Percentiles rank a stretch among this genome's conserved stretches.
phyloP scores from a whole-genome alignment of 805 yeast genomes.

The Scheffersomyces coipomensis region DNA sequence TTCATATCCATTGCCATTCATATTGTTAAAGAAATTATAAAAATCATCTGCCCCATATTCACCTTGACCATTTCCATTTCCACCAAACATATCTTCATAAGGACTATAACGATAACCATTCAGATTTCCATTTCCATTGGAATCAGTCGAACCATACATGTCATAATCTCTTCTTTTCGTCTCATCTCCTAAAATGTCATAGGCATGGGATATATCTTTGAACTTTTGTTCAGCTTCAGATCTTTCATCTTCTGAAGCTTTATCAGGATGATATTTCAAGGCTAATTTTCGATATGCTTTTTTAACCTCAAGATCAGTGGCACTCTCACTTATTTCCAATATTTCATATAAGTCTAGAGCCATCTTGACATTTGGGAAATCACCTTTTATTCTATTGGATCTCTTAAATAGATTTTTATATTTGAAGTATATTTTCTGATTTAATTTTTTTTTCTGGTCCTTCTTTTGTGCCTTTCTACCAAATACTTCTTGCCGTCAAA shows the following conservation, averaged over 20 bases:
- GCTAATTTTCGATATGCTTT: slow-evolving; percentile 86
- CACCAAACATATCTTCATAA: slow-evolving; percentile 36
- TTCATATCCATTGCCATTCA: slow-evolving; percentile 24
- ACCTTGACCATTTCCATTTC: slow-evolving; percentile 32
- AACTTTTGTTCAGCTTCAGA: slow-evolving; percentile 73
- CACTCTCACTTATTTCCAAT: slow-evolving; percentile 65
- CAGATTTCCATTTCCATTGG: slow-evolving; percentile 21
- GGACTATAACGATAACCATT: slow-evolving; percentile 31
- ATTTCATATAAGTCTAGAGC: slow-evolving; percentile 53
- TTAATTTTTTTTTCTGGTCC: no score
- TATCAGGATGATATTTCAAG: slow-evolving; percentile 84
- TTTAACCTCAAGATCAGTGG: slow-evolving; percentile 70
- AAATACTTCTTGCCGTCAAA: no score
- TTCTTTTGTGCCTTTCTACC: no score
- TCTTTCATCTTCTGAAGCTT: slow-evolving; percentile 65
- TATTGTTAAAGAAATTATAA: slow-evolving; percentile 60
- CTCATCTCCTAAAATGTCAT: slow-evolving; percentile 77
- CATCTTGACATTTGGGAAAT: slow-evolving; percentile 10
- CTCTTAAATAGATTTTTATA: no score
- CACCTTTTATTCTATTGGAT: no score
- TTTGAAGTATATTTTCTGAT: no score
- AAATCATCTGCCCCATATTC: slow-evolving; percentile 74
- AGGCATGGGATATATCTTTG: slow-evolving; percentile 83
- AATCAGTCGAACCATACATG: slow-evolving; percentile 41
- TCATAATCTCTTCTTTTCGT: slow-evolving; percentile 59